Percentiles rank a stretch among this genome's conserved stretches.
phyloP scores from a whole-genome alignment of 1,284 basidiomycete species.

The Leccinum angustisporum region DNA sequence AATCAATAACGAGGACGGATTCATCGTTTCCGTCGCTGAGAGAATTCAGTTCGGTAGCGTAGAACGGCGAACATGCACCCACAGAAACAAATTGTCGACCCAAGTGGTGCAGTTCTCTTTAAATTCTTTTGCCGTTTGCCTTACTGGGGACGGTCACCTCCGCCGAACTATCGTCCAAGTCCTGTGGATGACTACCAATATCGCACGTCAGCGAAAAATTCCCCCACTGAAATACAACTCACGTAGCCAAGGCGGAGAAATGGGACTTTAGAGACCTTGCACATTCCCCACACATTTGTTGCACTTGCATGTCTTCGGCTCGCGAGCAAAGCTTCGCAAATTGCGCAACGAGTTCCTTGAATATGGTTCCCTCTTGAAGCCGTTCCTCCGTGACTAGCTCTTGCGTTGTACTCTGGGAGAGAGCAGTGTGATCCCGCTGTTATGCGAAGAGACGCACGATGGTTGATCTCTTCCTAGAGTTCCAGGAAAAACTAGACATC shows the following conservation, averaged over 20 bases:
- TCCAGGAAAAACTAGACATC: no score
- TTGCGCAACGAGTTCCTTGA: constrained; percentile 67
- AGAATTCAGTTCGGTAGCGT: no score
- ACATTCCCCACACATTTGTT: constrained; percentile 78
- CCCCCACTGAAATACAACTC: constrained; percentile 18
- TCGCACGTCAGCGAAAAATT: constrained; percentile 5
- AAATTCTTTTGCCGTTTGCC: no score
- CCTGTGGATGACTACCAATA: constrained; percentile 22
- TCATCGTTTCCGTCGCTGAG: no score
- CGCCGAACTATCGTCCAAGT: constrained; percentile 31
- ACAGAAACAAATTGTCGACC: no score
- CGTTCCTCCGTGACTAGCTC: constrained; percentile 7
- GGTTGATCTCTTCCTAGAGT: no score
- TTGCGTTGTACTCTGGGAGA: no score
- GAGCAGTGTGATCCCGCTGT: no score
- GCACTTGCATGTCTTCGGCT: constrained; percentile 84
- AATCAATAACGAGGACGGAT: no score
- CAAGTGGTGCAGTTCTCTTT: no score
- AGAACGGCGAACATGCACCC: no score
- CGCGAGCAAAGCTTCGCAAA: constrained; percentile 64
- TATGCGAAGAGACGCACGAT: no score
- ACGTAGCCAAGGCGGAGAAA: constrained; percentile 48
- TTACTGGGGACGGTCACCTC: constrained; percentile 56
- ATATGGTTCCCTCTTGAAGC: constrained; percentile 63
- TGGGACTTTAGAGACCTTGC: constrained; percentile 73